Conservation (phyloP, 164 flowering plant genomes). For the Stephania cephalantha region DNA sequence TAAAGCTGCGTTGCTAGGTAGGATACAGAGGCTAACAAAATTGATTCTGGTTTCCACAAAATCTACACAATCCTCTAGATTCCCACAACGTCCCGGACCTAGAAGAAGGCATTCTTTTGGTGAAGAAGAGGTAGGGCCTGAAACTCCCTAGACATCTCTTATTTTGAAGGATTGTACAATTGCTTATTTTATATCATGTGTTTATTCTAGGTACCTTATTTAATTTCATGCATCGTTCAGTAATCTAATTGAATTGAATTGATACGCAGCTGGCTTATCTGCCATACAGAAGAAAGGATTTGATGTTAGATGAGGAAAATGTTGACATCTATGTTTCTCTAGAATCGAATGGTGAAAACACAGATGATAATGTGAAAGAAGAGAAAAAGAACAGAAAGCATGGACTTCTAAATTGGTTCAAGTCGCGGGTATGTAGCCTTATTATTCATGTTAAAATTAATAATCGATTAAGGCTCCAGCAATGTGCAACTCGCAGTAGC, state of each 20-base stretch:
- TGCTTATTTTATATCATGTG: not conserved
- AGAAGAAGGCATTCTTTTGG: conserved; percentile 98
- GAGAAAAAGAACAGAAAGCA: conserved; percentile 72
- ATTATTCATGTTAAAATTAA: not conserved
- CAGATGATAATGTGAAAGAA: conserved; percentile 53
- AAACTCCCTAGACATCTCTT: not conserved
- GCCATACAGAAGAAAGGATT: conserved; percentile 76
- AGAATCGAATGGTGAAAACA: conserved; percentile 56
- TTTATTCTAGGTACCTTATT: not conserved
- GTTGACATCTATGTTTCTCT: conserved; percentile 56
- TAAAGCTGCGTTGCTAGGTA: conserved; percentile 81
- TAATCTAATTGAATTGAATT: conserved; percentile 11
- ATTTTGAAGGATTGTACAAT: not conserved
- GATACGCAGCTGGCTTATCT: conserved; percentile 88
- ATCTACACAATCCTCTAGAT: conserved; percentile 58
- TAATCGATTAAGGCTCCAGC: no score
- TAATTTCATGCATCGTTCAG: not conserved
- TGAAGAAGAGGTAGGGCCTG: conserved; percentile 80
- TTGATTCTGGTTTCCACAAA: conserved; percentile 87
- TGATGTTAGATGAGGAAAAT: conserved; percentile 75
- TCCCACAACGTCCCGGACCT: conserved; percentile 63
- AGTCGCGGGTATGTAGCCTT: conserved; percentile 57
- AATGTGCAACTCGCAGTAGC: no score
- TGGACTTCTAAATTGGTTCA: conserved; percentile 91
- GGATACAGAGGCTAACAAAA: conserved; percentile 91